Evolutionary conservation across 164 flowering plant genomes (phyloP).

Genomic region (Kalanchoe fedtschenkoi): DNA sequence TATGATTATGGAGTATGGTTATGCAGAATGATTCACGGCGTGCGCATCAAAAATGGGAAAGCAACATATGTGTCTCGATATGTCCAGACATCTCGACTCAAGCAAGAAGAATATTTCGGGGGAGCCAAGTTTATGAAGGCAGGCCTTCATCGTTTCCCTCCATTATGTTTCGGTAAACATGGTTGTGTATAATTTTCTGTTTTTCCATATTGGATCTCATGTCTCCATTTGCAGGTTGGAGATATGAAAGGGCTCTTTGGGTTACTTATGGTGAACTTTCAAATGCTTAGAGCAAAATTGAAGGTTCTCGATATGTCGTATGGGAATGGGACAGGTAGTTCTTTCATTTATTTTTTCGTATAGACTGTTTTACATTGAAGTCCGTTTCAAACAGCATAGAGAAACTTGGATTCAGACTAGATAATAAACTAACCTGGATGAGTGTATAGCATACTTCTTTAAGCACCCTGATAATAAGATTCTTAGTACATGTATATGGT

Average conservation of each 20-base stretch:
- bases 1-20: too few species aligned
- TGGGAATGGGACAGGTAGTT: constrained; percentile 72
- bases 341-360: background rate
- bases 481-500: too few species aligned
- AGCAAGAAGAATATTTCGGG: constrained; percentile 83
- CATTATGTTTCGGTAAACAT: background rate
- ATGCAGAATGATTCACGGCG: constrained; percentile 87
- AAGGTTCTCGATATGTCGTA: constrained; percentile 70
- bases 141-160: background rate
- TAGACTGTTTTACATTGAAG: too few species aligned
- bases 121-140: constrained; percentile 88
- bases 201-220: background rate
- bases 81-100: constrained; percentile 74
- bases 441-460: too few species aligned
- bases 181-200: background rate
- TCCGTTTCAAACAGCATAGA: background rate
- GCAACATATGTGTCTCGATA: constrained; percentile 90
- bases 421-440: too few species aligned
- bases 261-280: constrained; percentile 59
- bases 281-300: constrained; percentile 62
- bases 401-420: background rate
- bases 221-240: constrained; percentile 55
- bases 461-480: too few species aligned
- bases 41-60: constrained; percentile 92
- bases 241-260: constrained; percentile 88